Evolutionary conservation across 1,284 basidiomycete genomes (phyloP), one percentile per base, ranked within the genome.

Genomic region (Sutorius eximius): DNA sequence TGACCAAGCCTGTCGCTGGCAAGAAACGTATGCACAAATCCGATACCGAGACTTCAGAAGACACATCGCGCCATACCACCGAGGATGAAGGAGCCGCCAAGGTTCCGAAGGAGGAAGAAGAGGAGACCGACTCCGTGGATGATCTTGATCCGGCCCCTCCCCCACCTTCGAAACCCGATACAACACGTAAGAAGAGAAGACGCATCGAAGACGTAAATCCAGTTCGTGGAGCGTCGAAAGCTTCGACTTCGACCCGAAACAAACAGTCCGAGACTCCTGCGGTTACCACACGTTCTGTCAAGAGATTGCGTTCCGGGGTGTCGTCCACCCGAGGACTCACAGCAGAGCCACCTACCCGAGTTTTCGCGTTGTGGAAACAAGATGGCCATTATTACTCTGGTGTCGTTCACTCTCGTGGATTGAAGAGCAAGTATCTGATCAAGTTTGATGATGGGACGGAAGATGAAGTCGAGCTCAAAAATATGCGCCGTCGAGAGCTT

Each of bases 371-470:
- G 11, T 89, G 86, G 85, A 81, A 76, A 58, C 66, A 70, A 44
- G 80, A 84, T 53, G 79, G 77, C 2, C 75, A 80, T 57, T 91
- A 80, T 68, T 90, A 86, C 62, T 65, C 83, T 5, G 89, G 86
- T 11, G 73, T 72, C 27, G 74, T 88, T 8, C 61, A 82, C 55
- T 72, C 76, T 20, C 62, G 61, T 15, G 55, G 54, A 5, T 30
- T 11, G 18, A 63, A 65, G 24, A 68, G 48, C 67, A 67, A 65
- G 24, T 86, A 81, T 63, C 52, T 61, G 16, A 66, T 91, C 58
- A 71, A 74, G 29, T 91, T 89, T 64, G 86, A 89, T 59, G 89
- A 90, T 62, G 71, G 65, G 3, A 76, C 75, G 2, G 65, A 74
- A 20, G 77, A 71, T 12, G 63, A 63, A 1, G 75, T 87, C 13